Base-by-base conservation (phyloP, 1,139 yeast genomes). In the Taiozyma sp. region DNA sequence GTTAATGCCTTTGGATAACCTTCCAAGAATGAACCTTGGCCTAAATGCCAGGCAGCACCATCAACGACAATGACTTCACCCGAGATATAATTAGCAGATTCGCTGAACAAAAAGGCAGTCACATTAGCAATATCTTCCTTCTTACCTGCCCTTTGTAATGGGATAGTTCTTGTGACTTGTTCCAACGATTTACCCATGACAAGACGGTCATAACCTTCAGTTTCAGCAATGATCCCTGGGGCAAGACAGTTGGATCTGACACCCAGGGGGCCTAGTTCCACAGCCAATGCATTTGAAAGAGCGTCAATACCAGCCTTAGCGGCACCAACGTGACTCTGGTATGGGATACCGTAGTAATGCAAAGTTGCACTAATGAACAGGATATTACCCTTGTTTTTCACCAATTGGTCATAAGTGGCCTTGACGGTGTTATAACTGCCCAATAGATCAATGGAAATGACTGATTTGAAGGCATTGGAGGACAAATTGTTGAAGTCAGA, bases 251-350 rank as follows among this genome's bases (percentile, higher is more conserved):
- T 90, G 47, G 82, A 78, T 51, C 91, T 76, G 46, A 90, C 79
- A 3, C 97, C 97, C 52, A 86, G 65, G 0, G 97, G 96, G 1
- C 97, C 97, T 54, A 88, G 73, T 68, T 90, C 97, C 9, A 88
- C 90, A 0, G 97, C 95, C 55, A 90, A 68, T 0, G 89, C 85
- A 57, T 85, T 82, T 22, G 90, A 82, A 44, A 90, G 71, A 0
- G 96, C 95, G 64, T 91, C 97, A 37, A 90, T 80, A 22, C 96
- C 97, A 1, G 97, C 96, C 70, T 90, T 90, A 7, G 97, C 97
- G 0, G 97, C 96, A 2, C 90, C 86, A 1, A 88, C 96, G 59
- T 89, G 97, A 7, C 80, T 64, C 68, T 90, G 97, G 69, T 85
- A 81, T 8, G 96, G 96, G 9, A 86, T 80, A 21, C 97, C 97